Conservation (phyloP, 2,329 filamentous ascomycete species). For the Aspergillus piperis region DNA sequence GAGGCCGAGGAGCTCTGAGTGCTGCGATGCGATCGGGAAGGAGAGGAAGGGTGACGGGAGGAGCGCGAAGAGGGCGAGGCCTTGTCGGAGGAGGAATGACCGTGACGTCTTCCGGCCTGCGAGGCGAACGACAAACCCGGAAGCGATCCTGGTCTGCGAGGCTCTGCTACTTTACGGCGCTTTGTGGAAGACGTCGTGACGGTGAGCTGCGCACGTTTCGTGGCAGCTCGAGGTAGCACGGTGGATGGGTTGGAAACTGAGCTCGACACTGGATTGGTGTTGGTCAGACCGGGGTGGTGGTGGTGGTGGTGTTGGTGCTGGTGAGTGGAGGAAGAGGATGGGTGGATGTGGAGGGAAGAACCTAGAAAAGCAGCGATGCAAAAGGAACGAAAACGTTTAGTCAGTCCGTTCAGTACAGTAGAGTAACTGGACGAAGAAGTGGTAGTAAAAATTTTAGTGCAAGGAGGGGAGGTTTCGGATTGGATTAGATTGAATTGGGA, state of each 20-base stretch:
- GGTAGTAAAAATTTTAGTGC: too few species aligned
- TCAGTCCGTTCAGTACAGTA: neutral
- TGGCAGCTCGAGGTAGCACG: conserved; percentile 45
- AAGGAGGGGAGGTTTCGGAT: too few species aligned
- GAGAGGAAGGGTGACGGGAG: conserved; percentile 24
- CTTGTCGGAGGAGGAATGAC: conserved; percentile 26
- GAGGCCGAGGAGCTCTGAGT: conserved; percentile 31
- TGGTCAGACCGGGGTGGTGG: conserved; percentile 1
- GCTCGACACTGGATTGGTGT: conserved; percentile 2
- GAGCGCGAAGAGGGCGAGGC: conserved; percentile 22
- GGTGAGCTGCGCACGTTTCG: conserved; percentile 47
- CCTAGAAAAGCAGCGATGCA: neutral
- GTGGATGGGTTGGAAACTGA: conserved; percentile 9
- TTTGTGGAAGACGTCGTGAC: conserved; percentile 54
- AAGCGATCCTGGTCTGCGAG: conserved; percentile 40
- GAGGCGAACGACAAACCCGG: conserved; percentile 32
- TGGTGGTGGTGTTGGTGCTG: neutral
- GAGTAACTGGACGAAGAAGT: too few species aligned
- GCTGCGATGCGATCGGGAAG: conserved; percentile 28
- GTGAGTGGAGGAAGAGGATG: neutral
- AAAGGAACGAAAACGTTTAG: neutral
- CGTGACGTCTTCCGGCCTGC: conserved; percentile 41
- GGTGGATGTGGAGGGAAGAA: conserved; percentile 5
- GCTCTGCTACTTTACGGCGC: conserved; percentile 51
- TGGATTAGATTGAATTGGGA: too few species aligned